Evolutionary conservation across 1,284 basidiomycete species (phyloP).

Genomic region (Ustilago lituana): DNA sequence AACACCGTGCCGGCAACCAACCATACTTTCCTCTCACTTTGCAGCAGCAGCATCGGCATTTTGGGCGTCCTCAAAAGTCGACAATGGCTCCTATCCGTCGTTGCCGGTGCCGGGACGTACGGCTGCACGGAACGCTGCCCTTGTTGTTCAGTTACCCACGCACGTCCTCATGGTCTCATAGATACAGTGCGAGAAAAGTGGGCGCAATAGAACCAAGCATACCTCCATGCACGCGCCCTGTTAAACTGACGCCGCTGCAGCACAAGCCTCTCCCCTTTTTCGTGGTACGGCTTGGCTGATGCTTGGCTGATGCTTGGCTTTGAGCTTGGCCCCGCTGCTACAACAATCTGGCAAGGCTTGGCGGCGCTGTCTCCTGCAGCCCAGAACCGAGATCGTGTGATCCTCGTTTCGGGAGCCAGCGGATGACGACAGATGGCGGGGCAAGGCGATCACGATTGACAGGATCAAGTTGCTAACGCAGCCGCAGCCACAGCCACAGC

Average conservation of each 20-base stretch:
- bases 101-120: not conserved
- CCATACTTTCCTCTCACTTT: too few relatives aligned
- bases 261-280: constrained; percentile 1
- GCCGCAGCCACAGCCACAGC: too few relatives aligned
- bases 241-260: too few relatives aligned
- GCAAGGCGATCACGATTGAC: not conserved
- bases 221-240: not conserved
- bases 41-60: too few relatives aligned
- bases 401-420: not conserved
- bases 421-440: not conserved
- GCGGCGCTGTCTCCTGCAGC: not conserved
- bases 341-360: constrained; percentile 9
- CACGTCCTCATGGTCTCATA: not conserved
- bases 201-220: constrained; percentile 3
- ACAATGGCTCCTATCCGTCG: too few relatives aligned
- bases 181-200: too few relatives aligned
- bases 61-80: too few relatives aligned
- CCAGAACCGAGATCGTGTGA: not conserved
- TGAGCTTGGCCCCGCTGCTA: not conserved
- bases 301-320: constrained; percentile 14
- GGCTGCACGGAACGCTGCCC: constrained; percentile 18
- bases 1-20: too few relatives aligned
- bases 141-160: too few relatives aligned
- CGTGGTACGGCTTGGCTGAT: constrained; percentile 6
- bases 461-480: not conserved